Percentiles rank a stretch among this genome's conserved stretches.
phyloP scores from a whole-genome alignment of 805 yeast genomes.

The Candida sphagnicola region DNA sequence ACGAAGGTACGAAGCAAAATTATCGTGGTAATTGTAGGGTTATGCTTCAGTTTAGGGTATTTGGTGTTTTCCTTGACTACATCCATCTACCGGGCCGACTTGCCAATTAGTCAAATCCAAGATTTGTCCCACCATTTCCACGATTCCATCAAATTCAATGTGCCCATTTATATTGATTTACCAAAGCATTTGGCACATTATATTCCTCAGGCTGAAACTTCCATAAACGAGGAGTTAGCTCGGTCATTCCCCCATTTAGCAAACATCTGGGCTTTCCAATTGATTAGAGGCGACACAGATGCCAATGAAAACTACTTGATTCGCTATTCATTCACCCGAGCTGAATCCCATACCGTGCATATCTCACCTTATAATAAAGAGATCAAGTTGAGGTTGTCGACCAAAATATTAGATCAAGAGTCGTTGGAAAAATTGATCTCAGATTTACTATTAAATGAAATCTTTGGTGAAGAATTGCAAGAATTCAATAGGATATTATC shows the following conservation, averaged over 20 bases:
- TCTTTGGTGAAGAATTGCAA: constrained; percentile 38
- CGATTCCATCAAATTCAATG: constrained; percentile 20
- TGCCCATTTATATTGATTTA: constrained; percentile 44
- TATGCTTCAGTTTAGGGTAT: constrained; percentile 36
- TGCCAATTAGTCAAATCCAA: constrained; percentile 47
- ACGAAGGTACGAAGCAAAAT: constrained; percentile 10
- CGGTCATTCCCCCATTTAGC: constrained; percentile 17
- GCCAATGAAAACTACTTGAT: constrained; percentile 34
- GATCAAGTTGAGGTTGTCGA: constrained; percentile 26
- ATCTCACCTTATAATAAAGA: constrained; percentile 37
- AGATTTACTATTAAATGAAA: constrained; percentile 30
- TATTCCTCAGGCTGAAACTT: constrained; percentile 29
- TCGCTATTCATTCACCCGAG: constrained; percentile 16
- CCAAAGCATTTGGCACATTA: constrained; percentile 26
- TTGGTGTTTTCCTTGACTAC: constrained; percentile 65
- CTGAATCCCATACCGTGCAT: constrained; percentile 9
- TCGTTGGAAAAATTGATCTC: constrained; percentile 19
- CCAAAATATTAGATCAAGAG: constrained; percentile 26
- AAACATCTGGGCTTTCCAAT: constrained; percentile 25
- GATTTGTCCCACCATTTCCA: constrained; percentile 22
- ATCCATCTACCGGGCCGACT: constrained; percentile 55
- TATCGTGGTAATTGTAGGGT: constrained; percentile 9
- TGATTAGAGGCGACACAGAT: constrained; percentile 10
- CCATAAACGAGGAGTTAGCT: constrained; percentile 27
- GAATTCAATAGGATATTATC: constrained; percentile 14